Conservation (phyloP, 306 rosid genomes). For the Rosa lucieae region DNA sequence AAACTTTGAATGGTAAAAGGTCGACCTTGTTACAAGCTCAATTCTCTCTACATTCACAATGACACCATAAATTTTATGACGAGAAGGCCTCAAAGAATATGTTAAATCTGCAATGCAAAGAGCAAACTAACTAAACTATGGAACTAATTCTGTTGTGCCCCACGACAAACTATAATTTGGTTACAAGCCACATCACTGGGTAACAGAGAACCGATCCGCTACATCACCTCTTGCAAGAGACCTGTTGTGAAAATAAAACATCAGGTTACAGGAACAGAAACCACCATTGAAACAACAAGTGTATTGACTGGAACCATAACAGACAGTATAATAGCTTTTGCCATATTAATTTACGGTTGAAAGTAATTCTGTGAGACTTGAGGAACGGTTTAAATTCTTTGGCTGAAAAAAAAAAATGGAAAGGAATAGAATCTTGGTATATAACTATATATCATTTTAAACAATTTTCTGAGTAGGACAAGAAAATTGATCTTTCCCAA, state of each 20-base stretch:
- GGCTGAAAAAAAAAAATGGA: too few relatives aligned
- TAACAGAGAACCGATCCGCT: slow-evolving; percentile 53
- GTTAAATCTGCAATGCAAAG: slow-evolving; percentile 26
- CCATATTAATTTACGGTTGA: neutral
- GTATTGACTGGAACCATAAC: neutral
- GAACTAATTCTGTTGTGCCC: slow-evolving; percentile 45
- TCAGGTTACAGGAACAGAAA: slow-evolving; percentile 3
- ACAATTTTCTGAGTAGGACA: neutral
- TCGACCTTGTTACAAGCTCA: slow-evolving; percentile 35
- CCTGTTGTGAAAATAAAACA: slow-evolving; percentile 40
- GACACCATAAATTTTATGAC: slow-evolving; percentile 35
- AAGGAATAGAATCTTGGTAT: neutral
- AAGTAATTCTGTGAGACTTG: neutral
- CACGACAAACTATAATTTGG: slow-evolving; percentile 44
- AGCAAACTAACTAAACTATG: slow-evolving; percentile 46
- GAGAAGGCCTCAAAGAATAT: slow-evolving; percentile 55
- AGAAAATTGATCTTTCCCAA: too few relatives aligned
- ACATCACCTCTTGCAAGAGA: slow-evolving; percentile 40
- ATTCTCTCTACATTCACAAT: slow-evolving; percentile 62
- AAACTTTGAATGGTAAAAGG: slow-evolving; percentile 35
- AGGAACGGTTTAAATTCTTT: neutral
- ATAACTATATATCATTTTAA: neutral
- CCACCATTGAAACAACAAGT: neutral
- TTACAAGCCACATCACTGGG: slow-evolving; percentile 54
- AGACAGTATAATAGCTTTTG: neutral